Evolutionary conservation across 495 filamentous ascomycete genomes (phyloP).

Genomic region (Talaromyces proteolyticus): DNA sequence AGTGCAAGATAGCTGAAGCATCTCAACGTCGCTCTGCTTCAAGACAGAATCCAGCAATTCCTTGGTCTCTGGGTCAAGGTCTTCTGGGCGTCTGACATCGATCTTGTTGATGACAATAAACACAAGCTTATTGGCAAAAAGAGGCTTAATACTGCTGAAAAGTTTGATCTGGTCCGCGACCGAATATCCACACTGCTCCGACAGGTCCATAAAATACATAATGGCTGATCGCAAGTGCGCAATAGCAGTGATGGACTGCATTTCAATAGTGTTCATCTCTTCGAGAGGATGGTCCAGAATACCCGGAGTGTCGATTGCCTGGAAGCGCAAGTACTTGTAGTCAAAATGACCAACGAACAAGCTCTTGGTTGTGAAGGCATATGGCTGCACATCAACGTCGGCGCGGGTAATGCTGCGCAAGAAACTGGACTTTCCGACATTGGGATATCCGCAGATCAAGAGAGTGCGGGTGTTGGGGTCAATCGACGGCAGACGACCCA

Average conservation of each 20-base stretch:
- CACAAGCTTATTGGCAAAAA: conserved; percentile 95
- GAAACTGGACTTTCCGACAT: conserved; percentile 96
- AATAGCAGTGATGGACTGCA: conserved; percentile 96
- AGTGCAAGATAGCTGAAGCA: conserved; percentile 88
- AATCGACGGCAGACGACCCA: conserved; percentile 94
- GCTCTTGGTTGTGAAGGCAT: conserved; percentile 97
- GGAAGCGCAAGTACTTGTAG: conserved; percentile 95
- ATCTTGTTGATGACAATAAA: conserved; percentile 99
- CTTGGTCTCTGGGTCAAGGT: conserved; percentile 76
- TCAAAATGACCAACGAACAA: conserved; percentile 98
- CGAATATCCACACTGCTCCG: conserved; percentile 95
- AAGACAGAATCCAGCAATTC: conserved; percentile 71
- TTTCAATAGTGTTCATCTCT: conserved; percentile 99
- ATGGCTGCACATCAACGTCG: conserved; percentile 96
- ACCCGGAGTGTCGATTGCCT: conserved; percentile 85
- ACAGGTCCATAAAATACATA: conserved; percentile 97
- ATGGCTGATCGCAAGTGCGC: conserved; percentile 92
- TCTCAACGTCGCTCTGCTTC: conserved; percentile 80
- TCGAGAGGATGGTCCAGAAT: conserved; percentile 96
- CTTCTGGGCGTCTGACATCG: conserved; percentile 80
- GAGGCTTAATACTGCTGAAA: conserved; percentile 90
- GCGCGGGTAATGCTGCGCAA: conserved; percentile 85
- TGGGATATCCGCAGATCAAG: conserved; percentile 94
- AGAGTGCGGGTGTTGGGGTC: conserved; percentile 95
- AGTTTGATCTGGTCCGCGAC: conserved; percentile 86